Base-by-base conservation (phyloP, 1,139 yeast genomes). In the Hyphopichia burtonii region DNA sequence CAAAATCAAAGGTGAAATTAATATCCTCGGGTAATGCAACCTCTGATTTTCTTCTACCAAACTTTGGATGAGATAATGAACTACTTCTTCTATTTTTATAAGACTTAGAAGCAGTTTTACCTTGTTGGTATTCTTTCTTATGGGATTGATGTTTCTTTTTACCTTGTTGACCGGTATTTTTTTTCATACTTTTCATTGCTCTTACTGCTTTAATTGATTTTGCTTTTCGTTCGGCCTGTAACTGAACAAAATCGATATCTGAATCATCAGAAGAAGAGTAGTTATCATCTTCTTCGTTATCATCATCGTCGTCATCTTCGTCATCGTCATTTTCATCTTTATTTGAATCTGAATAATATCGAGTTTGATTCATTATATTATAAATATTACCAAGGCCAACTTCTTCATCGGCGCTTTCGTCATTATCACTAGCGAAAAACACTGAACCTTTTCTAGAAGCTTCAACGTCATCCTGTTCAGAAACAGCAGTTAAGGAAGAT, bases 201-300 rank as follows among this genome's bases (percentile, higher is more conserved):
- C 76, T 66, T 16, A 71, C 76, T 0, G 78, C 76, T 48, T 76
- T 71, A 67, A 76, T 63, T 1, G 82, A 71, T 41, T 68, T 72
- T 28, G 78, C 79, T 60, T 83, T 80, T 49, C 81, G 71, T 54
- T 83, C 84, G 8, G 83, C 86, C 36, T 86, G 86, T 45, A 84
- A 63, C 58, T 77, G 79, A 14, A 84, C 86, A 56, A 82, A 83
- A 60, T 85, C 93, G 3, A 83, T 80, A 51, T 81, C 83, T 30
- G 81, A 81, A 51, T 83, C 90, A 48, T 82, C 85, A 1, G 79
- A 73, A 12, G 83, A 78, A 4, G 83, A 75, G 8, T 59, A 59
- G 27, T 58, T 60, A 16, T 48, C 54, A 18, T 55, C 62, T 20
- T 63, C 68, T 16, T 63, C 71, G 17, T 65, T 73, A 23, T 61